phyloP scores from a whole-genome alignment of 345 rosid genomes.

The Crucihimalaya himalaica region DNA sequence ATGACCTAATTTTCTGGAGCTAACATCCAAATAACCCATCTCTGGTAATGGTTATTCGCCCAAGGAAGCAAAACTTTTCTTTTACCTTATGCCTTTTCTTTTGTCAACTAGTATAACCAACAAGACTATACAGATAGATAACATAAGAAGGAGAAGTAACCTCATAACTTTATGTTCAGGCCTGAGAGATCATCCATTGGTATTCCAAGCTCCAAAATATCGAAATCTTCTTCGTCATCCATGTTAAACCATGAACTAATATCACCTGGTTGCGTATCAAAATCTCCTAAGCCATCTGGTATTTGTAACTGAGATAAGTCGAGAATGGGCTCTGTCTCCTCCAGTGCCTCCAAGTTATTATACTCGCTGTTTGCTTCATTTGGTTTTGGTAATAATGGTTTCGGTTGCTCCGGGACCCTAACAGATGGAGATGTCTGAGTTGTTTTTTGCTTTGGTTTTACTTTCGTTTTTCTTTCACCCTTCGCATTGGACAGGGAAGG shows the following conservation, averaged over 20 bases:
- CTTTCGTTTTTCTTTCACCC: conserved; percentile 83
- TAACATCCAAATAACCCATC: conserved; percentile 18
- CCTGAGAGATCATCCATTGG: conserved; percentile 99
- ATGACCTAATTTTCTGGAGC: conserved; percentile 27
- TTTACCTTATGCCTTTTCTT: conserved; percentile 41
- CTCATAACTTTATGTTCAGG: conserved; percentile 90
- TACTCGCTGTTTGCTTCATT: conserved; percentile 56
- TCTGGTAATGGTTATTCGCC: conserved; percentile 27
- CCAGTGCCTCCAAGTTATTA: conserved; percentile 61
- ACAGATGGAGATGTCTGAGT: conserved; percentile 77
- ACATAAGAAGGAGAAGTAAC: conserved; percentile 42
- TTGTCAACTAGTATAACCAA: conserved; percentile 78
- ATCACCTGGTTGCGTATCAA: conserved; percentile 65
- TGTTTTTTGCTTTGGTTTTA: conserved; percentile 87
- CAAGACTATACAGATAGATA: conserved; percentile 63
- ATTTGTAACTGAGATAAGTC: conserved; percentile 54
- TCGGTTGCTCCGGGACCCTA: conserved; percentile 59
- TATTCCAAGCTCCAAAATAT: conserved; percentile 87
- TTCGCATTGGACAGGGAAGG: conserved; percentile 66
- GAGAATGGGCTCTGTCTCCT: conserved; percentile 41
- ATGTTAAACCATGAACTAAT: conserved; percentile 87
- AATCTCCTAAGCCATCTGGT: conserved; percentile 58
- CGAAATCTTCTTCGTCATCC: conserved; percentile 90
- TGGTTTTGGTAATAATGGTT: conserved; percentile 43
- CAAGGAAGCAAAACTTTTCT: conserved; percentile 37